These are phyloP conservation scores for Alternaria ethzedia DNA, from an alignment of 2,329 filamentous ascomycete species.

Conservation along the genomic window DNA sequence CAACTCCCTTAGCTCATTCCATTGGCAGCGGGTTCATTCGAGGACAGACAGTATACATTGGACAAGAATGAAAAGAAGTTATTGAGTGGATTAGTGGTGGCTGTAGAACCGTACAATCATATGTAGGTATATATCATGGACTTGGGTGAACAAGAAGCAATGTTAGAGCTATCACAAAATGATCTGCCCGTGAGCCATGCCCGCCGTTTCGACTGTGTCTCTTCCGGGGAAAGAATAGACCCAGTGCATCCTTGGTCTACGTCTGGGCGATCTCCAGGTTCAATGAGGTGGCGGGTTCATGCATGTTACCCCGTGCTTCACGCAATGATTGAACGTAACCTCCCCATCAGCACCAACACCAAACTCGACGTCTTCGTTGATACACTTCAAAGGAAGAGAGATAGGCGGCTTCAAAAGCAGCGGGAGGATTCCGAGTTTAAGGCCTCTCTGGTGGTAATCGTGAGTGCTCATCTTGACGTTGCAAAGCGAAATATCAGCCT, in stretches of 20 bases:
- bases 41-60: neutral
- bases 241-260: neutral
- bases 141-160: neutral
- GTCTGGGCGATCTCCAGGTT: neutral
- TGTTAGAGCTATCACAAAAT: neutral
- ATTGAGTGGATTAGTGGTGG: neutral
- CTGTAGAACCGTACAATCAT: neutral
- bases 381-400: neutral
- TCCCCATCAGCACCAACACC: neutral
- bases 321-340: neutral
- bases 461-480: neutral
- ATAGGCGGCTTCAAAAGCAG: neutral
- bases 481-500: neutral
- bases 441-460: neutral
- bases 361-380: neutral
- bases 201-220: neutral
- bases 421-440: neutral
- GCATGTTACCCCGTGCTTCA: neutral
- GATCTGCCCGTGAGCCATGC: neutral
- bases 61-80: neutral
- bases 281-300: neutral
- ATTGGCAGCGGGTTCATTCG: neutral
- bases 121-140: neutral
- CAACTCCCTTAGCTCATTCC: neutral
- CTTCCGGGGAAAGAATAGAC: neutral